Evolutionary conservation across 768 basidiomycete species (phyloP).

Genomic region (Mycena leptocephala): DNA sequence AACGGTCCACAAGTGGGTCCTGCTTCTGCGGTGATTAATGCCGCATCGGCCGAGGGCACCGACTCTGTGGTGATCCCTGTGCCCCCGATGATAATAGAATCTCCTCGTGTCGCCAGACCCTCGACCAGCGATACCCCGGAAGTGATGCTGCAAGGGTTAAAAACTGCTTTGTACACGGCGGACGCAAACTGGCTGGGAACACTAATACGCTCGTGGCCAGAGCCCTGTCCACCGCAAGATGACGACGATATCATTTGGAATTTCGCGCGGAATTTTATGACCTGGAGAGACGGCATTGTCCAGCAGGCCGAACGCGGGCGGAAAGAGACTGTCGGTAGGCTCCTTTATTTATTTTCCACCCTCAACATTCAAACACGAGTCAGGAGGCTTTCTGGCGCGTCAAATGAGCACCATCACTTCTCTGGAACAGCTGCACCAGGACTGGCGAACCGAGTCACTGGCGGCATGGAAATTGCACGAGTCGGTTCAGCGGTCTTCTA

Average conservation of each 20-base stretch:
- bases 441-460: background rate
- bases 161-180: background rate
- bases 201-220: constrained; percentile 12
- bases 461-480: background rate
- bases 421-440: background rate
- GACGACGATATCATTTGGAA: constrained; percentile 13
- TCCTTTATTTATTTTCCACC: background rate
- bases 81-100: background rate
- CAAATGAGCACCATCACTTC: background rate
- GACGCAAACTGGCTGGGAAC: constrained; percentile 18
- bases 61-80: background rate
- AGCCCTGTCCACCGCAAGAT: background rate
- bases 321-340: background rate
- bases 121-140: background rate
- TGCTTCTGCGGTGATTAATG: too few relatives aligned
- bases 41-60: too few relatives aligned
- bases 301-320: background rate
- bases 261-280: constrained; percentile 15
- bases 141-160: background rate
- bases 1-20: background rate
- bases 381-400: background rate
- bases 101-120: background rate
- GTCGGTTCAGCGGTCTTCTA: background rate
- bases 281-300: constrained; percentile 6
- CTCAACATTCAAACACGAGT: too few relatives aligned